Evolutionary conservation across 306 rosid genomes (phyloP).

Genomic region (Sophora flavescens): DNA sequence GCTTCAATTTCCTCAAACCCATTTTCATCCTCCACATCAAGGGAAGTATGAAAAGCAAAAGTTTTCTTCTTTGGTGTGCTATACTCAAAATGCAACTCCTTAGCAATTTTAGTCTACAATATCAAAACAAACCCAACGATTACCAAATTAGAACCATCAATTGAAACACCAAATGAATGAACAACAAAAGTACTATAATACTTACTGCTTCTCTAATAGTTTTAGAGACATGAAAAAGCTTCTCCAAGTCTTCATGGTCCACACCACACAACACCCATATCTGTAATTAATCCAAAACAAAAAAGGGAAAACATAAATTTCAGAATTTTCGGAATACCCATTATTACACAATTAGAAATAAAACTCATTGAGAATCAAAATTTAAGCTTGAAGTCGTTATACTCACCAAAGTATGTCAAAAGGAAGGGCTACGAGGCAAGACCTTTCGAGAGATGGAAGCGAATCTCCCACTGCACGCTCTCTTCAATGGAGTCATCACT

Average conservation of each 20-base stretch:
- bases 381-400: too few relatives aligned
- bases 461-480: too few relatives aligned
- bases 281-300: too few relatives aligned
- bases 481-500: too few relatives aligned
- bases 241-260: conserved; percentile 77
- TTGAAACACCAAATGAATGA: background rate
- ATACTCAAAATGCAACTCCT: conserved; percentile 70
- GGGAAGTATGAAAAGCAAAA: conserved; percentile 43
- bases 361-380: too few relatives aligned
- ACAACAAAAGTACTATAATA: background rate
- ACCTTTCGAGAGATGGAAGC: too few relatives aligned
- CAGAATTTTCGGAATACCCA: too few relatives aligned
- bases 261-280: conserved; percentile 86
- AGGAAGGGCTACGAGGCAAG: too few relatives aligned
- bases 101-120: conserved; percentile 73
- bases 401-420: too few relatives aligned
- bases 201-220: conserved; percentile 76
- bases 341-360: too few relatives aligned
- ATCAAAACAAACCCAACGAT: conserved; percentile 6
- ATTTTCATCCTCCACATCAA: conserved; percentile 48
- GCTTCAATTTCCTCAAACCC: too few relatives aligned
- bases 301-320: too few relatives aligned
- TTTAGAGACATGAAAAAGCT: conserved; percentile 74
- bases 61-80: conserved; percentile 73
- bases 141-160: conserved; percentile 35